Evolutionary conservation across 2,329 filamentous ascomycete species (phyloP), one percentile per base, ranked within the genome.

Genomic region (Massarina eburnea): DNA sequence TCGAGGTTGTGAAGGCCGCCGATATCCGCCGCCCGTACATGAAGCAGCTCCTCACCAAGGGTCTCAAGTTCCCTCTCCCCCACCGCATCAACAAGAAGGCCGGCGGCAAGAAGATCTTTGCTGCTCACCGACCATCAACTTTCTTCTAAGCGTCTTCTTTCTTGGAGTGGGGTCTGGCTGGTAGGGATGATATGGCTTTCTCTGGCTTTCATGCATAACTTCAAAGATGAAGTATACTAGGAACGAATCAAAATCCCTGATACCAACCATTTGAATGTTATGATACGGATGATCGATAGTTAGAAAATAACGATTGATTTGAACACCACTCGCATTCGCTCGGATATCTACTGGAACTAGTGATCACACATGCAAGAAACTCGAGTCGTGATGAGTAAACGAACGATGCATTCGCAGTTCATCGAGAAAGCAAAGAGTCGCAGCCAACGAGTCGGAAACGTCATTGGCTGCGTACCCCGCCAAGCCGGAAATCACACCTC

Each of bases 1-100:
- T 96, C 71, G 94, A 99, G 82, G 76, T 99, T 72, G 88, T 95
- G 82, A 96, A 96, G 85, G 81, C 78, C 71, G 89, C 91, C 64
- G 90, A 94, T 74, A 81, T 99, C 82, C 94, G 92, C 83, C 90
- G 94, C 76, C 92, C 94, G 64, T 99, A 99, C 86, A 95, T 99
- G 83, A 95, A 91, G 84, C 94, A 99, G 82, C 89, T 99, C 76
- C 79, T 95, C 74, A 80, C 82, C 78, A 97, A 97, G 88, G 76
- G 84, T 78, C 89, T 99, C 77, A 89, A 88, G 79, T 99, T 99
- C 89, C 94, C 94, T 75, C 89, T 99, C 66, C 94, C 94, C 74
- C 94, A 99, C 85, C 94, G 95, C 72, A 79, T 91, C 72, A 82
- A 86, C 80, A 91, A 91, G 80, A 81, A 82, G 77, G 78, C 76